Percentiles rank a stretch among this genome's conserved stretches.
These are phyloP conservation scores for Corrigiola litoralis DNA, from an alignment of 179 eudicot species.

Conservation along the genomic window DNA sequence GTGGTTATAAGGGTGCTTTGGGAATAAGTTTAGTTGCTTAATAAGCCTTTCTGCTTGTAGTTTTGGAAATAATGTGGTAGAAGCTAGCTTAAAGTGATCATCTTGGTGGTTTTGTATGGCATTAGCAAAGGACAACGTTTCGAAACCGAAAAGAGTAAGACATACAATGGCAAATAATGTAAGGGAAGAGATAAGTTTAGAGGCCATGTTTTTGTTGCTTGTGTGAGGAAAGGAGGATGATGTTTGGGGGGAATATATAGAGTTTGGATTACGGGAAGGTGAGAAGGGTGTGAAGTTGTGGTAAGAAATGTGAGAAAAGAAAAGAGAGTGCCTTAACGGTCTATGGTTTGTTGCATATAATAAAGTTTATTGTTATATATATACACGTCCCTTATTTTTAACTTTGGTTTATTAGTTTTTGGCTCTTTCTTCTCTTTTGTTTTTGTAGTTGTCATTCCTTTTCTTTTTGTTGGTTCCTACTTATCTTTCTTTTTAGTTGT, in stretches of 20 bases:
- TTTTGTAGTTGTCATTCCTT: constrained; percentile 5
- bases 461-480: constrained; percentile 9
- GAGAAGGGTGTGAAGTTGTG: constrained; percentile 25
- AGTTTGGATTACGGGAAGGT: constrained; percentile 6
- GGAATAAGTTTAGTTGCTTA: constrained; percentile 53
- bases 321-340: constrained; percentile 33
- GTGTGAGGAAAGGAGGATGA: not conserved
- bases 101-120: constrained; percentile 3
- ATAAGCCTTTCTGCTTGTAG: constrained; percentile 50
- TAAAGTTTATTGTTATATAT: not conserved
- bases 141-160: not conserved
- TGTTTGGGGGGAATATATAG: constrained; percentile 15
- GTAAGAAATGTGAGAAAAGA: constrained; percentile 24
- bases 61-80: constrained; percentile 32
- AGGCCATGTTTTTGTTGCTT: not conserved
- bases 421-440: not conserved
- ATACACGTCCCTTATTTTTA: not conserved
- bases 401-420: not conserved
- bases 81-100: constrained; percentile 19
- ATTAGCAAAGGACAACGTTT: too few species aligned
- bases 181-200: not conserved
- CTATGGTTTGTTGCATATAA: constrained; percentile 2
- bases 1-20: constrained; percentile 45
- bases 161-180: not conserved
- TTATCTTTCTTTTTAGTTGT: constrained; percentile 17